These are phyloP conservation scores for Ligustrum vulgare DNA, from an alignment of 257 asterid genomes.

Conservation along the genomic window DNA sequence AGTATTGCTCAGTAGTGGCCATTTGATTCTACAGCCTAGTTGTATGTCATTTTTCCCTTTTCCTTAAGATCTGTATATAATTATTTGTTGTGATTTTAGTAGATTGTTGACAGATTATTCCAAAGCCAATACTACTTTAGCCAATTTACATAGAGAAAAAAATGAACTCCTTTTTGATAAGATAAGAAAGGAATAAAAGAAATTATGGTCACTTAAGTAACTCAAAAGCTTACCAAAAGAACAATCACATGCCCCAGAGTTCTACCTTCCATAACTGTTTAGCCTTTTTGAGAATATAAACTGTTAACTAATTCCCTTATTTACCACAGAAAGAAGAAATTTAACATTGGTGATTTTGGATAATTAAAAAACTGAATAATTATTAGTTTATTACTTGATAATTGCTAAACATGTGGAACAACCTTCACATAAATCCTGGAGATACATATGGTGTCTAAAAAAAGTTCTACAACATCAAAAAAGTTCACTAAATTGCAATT, in stretches of 20 bases:
- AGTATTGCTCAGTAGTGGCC: neutral
- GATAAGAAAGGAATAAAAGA: conserved; percentile 7
- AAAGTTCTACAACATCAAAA: neutral
- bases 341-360: neutral
- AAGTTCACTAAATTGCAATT: neutral
- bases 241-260: neutral
- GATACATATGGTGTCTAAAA: neutral
- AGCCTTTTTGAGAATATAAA: neutral
- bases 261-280: neutral
- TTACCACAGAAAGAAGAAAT: neutral
- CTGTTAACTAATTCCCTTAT: neutral
- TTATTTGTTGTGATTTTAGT: neutral
- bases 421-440: neutral
- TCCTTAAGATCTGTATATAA: neutral
- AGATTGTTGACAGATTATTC: neutral
- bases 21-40: neutral
- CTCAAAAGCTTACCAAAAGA: neutral
- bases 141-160: neutral
- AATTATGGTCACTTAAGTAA: neutral
- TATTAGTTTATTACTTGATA: too few species aligned
- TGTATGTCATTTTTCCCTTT: neutral
- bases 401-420: neutral
- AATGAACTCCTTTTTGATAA: neutral
- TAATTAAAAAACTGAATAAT: neutral
- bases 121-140: neutral